phyloP scores from a whole-genome alignment of 495 filamentous ascomycete species.

The Tetracladium marchalianum region DNA sequence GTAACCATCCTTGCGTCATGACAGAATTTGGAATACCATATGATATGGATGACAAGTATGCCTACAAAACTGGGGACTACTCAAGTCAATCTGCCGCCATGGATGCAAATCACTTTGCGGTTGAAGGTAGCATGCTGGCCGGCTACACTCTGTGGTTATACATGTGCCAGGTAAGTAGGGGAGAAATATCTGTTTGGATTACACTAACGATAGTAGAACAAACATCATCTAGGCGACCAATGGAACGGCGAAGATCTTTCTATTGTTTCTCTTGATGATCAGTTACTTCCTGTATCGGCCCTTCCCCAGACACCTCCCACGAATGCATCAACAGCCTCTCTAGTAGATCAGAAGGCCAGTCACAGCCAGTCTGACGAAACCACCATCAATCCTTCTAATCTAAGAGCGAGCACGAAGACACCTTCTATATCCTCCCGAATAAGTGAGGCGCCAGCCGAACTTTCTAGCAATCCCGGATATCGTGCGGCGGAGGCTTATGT shows the following conservation, averaged over 20 bases:
- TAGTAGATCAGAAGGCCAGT: constrained; percentile 19
- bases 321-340: constrained; percentile 26
- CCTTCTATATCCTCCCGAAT: constrained; percentile 57
- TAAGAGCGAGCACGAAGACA: constrained; percentile 61
- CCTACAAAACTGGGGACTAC: constrained; percentile 95
- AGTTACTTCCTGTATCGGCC: constrained; percentile 47
- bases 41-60: constrained; percentile 94
- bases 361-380: constrained; percentile 34
- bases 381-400: constrained; percentile 54
- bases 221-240: constrained; percentile 81
- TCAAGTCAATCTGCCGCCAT: constrained; percentile 86
- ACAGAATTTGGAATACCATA: constrained; percentile 97
- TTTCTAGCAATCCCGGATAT: constrained; percentile 55
- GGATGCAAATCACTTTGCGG: constrained; percentile 92
- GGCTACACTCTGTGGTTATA: constrained; percentile 91
- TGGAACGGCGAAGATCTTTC: constrained; percentile 98
- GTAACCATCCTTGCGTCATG: constrained; percentile 79
- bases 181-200: background rate
- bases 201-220: constrained; percentile 40
- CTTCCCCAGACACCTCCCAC: constrained; percentile 28
- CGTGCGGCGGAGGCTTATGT: constrained; percentile 89
- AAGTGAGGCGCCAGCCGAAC: constrained; percentile 39
- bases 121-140: constrained; percentile 71
- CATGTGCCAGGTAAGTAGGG: constrained; percentile 47
- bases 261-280: constrained; percentile 77